Percentiles rank a stretch among this genome's conserved stretches.
Evolutionary conservation across 495 filamentous ascomycete genomes (phyloP).

Genomic region (Clavariopsis aquatica): DNA sequence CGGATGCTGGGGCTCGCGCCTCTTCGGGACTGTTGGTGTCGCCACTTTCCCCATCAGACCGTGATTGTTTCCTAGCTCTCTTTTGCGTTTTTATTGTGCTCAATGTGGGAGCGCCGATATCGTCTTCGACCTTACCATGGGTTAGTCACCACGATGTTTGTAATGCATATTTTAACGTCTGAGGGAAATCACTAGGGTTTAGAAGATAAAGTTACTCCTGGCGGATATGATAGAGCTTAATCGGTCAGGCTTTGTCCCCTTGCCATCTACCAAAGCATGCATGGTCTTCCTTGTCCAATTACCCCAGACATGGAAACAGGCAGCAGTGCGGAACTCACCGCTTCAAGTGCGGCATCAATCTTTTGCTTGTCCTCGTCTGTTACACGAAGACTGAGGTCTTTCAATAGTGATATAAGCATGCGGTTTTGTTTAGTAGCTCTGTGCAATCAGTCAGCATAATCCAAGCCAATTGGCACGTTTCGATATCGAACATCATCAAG

Average conservation of each 20-base stretch:
- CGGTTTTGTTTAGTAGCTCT: constrained; percentile 11
- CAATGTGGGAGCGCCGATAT: background rate
- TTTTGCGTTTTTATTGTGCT: background rate
- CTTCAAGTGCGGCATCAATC: constrained; percentile 3
- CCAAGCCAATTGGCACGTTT: background rate
- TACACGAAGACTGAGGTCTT: constrained; percentile 7
- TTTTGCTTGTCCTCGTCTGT: constrained; percentile 3
- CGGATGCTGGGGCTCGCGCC: background rate
- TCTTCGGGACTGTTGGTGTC: background rate
- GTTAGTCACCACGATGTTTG: too few relatives aligned
- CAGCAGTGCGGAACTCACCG: background rate
- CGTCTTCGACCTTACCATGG: background rate
- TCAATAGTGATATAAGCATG: constrained; percentile 1
- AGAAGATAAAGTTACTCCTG: too few relatives aligned
- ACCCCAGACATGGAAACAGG: too few relatives aligned
- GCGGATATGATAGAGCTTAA: too few relatives aligned
- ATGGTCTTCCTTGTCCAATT: too few relatives aligned
- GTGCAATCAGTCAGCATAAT: background rate
- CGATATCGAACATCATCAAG: background rate
- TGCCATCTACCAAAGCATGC: too few relatives aligned
- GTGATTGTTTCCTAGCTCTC: background rate
- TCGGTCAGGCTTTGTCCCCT: too few relatives aligned
- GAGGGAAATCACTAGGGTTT: too few relatives aligned
- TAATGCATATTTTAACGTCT: too few relatives aligned
- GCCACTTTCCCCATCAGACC: background rate